Conservation (phyloP, 73 alveolate species). For the Effrenium voratum region DNA sequence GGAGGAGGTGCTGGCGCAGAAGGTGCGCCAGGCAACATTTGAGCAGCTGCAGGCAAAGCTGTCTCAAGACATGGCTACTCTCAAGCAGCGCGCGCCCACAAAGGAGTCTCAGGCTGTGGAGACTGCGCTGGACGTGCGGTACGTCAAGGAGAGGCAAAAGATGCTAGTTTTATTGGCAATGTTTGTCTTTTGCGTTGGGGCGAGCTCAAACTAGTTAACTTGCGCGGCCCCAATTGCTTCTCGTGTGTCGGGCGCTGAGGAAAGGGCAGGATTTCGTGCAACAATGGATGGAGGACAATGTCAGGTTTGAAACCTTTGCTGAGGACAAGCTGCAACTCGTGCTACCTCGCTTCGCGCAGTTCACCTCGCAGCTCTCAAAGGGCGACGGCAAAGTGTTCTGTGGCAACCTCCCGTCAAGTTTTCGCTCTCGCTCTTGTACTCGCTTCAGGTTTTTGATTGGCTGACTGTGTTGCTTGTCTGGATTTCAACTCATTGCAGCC, state of each 20-base stretch:
- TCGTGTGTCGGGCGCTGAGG: not conserved
- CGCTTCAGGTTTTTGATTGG: not conserved
- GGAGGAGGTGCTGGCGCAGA: not conserved
- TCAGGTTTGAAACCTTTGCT: not conserved
- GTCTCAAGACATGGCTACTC: not conserved
- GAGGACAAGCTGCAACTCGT: not conserved
- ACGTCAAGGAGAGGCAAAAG: not conserved
- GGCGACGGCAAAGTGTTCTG: not conserved
- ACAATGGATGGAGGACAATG: not conserved
- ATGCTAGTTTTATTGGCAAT: not conserved
- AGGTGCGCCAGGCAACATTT: not conserved
- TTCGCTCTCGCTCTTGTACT: not conserved
- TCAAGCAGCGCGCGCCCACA: not conserved
- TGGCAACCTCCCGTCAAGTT: not conserved
- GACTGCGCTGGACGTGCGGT: conserved; percentile 30
- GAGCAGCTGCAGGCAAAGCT: not conserved
- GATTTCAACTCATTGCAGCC: too few relatives aligned
- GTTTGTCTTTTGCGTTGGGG: not conserved
- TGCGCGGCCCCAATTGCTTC: not conserved
- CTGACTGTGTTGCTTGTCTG: not conserved
- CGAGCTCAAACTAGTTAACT: not conserved
- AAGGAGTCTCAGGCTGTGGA: not conserved
- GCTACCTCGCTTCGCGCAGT: not conserved
- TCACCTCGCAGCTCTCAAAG: not conserved
- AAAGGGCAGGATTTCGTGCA: not conserved